These are phyloP conservation scores for Orbilia blumenaviensis DNA, from an alignment of 2,329 filamentous ascomycete species.

Conservation along the genomic window DNA sequence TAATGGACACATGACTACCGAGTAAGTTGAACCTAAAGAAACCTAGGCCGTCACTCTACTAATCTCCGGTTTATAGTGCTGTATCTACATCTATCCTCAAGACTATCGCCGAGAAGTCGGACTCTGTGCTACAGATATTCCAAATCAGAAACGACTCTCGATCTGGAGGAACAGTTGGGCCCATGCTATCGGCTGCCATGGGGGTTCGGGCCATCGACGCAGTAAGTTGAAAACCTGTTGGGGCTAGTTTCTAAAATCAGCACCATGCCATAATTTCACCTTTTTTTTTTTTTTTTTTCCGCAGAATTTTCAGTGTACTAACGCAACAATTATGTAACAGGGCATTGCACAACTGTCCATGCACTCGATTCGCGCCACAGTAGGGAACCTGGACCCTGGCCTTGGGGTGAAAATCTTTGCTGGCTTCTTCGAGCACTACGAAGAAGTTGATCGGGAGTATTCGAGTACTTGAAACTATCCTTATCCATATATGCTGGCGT, in stretches of 20 bases:
- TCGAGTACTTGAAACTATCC: slow-evolving; percentile 59
- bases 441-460: slow-evolving; percentile 84
- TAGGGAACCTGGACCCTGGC: slow-evolving; percentile 83
- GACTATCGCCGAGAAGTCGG: slow-evolving; percentile 78
- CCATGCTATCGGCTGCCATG: slow-evolving; percentile 81
- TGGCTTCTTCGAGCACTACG: slow-evolving; percentile 86
- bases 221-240: slow-evolving; percentile 15
- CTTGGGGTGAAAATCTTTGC: slow-evolving; percentile 88
- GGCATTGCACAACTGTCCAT: slow-evolving; percentile 92
- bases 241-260: too few species aligned
- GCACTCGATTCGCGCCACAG: slow-evolving; percentile 91
- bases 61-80: too few species aligned
- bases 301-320: too few species aligned
- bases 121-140: slow-evolving; percentile 80
- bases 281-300: too few species aligned
- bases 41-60: too few species aligned
- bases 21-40: too few species aligned
- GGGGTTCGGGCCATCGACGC: slow-evolving; percentile 86
- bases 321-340: neutral
- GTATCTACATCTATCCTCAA: slow-evolving; percentile 83
- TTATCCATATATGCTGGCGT: neutral
- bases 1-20: slow-evolving; percentile 96
- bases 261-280: too few species aligned
- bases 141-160: slow-evolving; percentile 93
- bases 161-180: slow-evolving; percentile 93